Evolutionary conservation across 441 rosid genomes (phyloP), one percentile per base, ranked within the genome.

Genomic region (Syzygium malaccense): DNA sequence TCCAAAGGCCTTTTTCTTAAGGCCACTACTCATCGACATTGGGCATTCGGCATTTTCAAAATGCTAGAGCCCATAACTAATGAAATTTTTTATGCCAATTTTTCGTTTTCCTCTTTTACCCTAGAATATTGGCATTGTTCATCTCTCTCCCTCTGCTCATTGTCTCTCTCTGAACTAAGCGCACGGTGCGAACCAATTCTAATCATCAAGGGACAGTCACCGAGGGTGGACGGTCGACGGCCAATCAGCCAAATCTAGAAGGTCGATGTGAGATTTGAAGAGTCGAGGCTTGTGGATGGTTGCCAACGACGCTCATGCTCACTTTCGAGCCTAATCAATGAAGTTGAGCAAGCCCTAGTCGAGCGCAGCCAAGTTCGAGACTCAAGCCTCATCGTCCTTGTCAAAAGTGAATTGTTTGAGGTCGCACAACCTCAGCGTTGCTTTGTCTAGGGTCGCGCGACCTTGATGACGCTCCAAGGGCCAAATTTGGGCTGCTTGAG

Each of bases 231-330:
- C 2, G 41, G 2, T 33, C 78, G 4, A 66, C 0, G 7, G 23
- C 4, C 14, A 6, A 4, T 68, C 0, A 20, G 14, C 26, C 11
- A 19, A 32, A 68, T 68, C 25, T 68, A 8, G 45, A 18, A 13
- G 45, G 12, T 66, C 20, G 14, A 4, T 32, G 45, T 0, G 48
- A 18, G 25, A 33, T 32, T 4, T 68, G 37, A 20, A 32, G 45
- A 68, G 4, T 68, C 5, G 25, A 68, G 48, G 3, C 41, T 33
- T 14, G 18, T 54, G 0, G 9, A 19, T 3, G 25, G 8, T 62
- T 0, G 33, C 19, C 48, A 45, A n/a, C 0, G 1, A 14, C 33
- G 8, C 33, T 14, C 33, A 0, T n/a, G 10, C 68, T 62, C 2
- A 2, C n/a, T 62, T 62, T 62, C n/a, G 33, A 62, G 33, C 68